Evolutionary conservation across 257 asterid genomes (phyloP).

Genomic region (Jasminum sambac): DNA sequence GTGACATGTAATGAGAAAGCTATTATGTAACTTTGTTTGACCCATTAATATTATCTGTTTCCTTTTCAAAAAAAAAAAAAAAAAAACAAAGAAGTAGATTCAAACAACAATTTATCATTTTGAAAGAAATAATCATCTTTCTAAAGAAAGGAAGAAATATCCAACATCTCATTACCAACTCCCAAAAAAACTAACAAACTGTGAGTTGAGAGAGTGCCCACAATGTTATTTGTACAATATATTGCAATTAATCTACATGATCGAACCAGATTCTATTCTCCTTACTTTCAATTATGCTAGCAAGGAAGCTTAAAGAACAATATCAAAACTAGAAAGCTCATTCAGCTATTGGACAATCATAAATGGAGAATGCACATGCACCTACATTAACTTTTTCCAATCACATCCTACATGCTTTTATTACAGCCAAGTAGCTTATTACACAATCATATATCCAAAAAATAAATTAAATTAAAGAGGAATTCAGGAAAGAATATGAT

Average conservation of each 20-base stretch:
- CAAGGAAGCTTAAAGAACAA: neutral
- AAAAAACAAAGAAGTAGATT: neutral
- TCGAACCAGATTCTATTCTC: neutral
- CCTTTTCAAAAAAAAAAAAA: no score
- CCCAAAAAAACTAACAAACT: neutral
- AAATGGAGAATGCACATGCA: neutral
- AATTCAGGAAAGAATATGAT: conserved; percentile 14
- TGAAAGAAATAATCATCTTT: neutral
- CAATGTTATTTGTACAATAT: neutral
- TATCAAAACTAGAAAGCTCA: conserved; percentile 6
- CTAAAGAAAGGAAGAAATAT: neutral
- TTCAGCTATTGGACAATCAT: conserved; percentile 9
- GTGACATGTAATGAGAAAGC: no score
- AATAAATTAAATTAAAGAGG: conserved; percentile 10
- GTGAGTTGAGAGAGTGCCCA: neutral
- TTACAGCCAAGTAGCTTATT: conserved; percentile 15
- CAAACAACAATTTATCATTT: neutral
- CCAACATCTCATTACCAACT: neutral
- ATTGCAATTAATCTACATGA: neutral
- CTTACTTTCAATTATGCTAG: neutral
- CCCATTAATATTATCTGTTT: no score
- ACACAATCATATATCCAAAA: conserved; percentile 3
- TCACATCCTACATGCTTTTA: conserved; percentile 11
- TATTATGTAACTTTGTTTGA: no score
- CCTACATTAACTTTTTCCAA: neutral